Evolutionary conservation across 441 rosid genomes (phyloP), one percentile per base, ranked within the genome.

Genomic region (Isatis lusitanica): DNA sequence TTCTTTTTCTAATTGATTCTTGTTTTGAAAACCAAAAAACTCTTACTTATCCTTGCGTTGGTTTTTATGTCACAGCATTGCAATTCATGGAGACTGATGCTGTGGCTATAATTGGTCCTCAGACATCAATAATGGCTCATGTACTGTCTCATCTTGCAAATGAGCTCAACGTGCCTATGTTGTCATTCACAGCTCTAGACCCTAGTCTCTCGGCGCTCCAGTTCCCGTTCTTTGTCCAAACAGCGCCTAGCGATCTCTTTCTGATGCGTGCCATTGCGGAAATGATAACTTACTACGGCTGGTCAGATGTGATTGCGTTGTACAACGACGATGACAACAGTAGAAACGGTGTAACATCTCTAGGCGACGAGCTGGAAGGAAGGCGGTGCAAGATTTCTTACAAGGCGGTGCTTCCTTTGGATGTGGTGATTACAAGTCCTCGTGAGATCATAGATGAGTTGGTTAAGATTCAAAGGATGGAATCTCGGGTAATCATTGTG

Each of bases 31-130:
- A 17, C 31, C 17, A 17, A 36, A 28, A 17, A 36, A 28, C 17
- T 51, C 4, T 75, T 26, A 10, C 73, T 28, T 13, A 43, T 55
- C 31, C 8, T 35, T 33, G 66, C 74, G 58, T 43, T 68, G 64
- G 12, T 76, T 40, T 74, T 33, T 21, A 24, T 65, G 44, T 79
- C 28, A 74, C 91, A 95, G 98, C 96, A 31, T 80, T 95, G 47
- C 90, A 82, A 68, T 95, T 88, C 81, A 91, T 95, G 98, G 96
- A 95, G 88, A 88, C 84, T 52, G 91, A 95, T 77, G 86, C 88
- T 1, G 86, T 95, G 8, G 98, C 99, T 53, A 86, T 95, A 70
- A 84, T 95, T 72, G 97, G 97, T 74, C 98, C 99, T 26, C 99
- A 95, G 80, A 83, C 36, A 80, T 74, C 98, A 18, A 86, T 80